Conservation (phyloP, 164 flowering plant species). For the Hamamelis virginiana region DNA sequence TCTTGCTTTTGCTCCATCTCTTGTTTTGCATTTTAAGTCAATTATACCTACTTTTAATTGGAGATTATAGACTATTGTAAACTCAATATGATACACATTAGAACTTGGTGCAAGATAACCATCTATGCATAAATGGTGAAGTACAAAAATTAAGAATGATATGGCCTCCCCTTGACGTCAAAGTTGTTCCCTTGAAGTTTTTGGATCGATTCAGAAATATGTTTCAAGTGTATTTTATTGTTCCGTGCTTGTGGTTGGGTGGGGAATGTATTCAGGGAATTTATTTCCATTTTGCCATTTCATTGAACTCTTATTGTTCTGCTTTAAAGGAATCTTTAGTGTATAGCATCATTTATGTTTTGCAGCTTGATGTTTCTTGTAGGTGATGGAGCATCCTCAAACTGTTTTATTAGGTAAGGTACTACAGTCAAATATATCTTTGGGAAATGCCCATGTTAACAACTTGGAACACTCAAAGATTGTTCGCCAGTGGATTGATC, state of each 20-base stretch:
- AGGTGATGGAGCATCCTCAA: conserved; percentile 88
- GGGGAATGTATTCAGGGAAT: neutral
- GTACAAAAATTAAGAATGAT: neutral
- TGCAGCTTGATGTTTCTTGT: conserved; percentile 14
- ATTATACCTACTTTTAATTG: no score
- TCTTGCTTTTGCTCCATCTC: no score
- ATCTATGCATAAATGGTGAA: neutral
- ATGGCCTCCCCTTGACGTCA: neutral
- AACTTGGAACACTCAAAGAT: conserved; percentile 33
- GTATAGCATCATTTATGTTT: neutral
- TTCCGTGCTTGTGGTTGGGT: no score
- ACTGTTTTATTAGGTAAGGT: conserved; percentile 62
- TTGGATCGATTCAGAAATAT: no score
- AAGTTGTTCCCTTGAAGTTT: neutral
- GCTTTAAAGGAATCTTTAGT: neutral
- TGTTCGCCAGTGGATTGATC: conserved; percentile 59
- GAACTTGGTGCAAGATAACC: neutral
- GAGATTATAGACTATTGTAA: no score
- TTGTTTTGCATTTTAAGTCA: no score
- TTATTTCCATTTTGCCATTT: neutral
- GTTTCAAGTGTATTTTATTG: no score
- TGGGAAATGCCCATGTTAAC: conserved; percentile 52
- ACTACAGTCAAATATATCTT: conserved; percentile 47
- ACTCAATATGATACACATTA: neutral
- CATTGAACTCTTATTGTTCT: neutral